A percentile compares a stretch with the other conserved stretches of the same genome.
Evolutionary conservation across 495 filamentous ascomycete species (phyloP).

Genomic region (Letharia lupina): DNA sequence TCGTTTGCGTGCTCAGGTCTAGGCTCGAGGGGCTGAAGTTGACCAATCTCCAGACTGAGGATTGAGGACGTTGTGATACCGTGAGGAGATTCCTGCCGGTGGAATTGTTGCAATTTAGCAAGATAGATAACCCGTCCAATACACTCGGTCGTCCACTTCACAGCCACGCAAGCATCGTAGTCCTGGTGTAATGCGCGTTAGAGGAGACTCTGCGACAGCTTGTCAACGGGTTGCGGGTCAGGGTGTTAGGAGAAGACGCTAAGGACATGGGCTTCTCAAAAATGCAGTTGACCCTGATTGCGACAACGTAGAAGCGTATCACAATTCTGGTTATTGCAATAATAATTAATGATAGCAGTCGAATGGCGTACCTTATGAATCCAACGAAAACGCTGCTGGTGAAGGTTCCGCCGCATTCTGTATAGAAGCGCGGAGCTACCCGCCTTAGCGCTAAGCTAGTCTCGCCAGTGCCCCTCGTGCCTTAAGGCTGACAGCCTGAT

Average conservation of each 20-base stretch:
- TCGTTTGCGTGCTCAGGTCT: background rate
- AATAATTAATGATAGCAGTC: background rate
- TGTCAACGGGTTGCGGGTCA: background rate
- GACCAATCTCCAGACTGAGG: background rate
- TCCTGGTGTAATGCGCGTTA: background rate
- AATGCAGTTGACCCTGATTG: background rate
- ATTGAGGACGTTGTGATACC: background rate
- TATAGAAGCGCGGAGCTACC: constrained; percentile 1
- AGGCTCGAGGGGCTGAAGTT: background rate
- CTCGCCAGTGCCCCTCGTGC: background rate
- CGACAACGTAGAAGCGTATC: background rate
- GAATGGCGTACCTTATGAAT: background rate
- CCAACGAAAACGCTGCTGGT: background rate
- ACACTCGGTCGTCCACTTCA: background rate
- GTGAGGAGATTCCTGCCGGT: background rate
- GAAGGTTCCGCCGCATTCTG: background rate
- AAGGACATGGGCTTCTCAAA: background rate
- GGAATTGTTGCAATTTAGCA: background rate
- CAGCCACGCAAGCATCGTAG: background rate
- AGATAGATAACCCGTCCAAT: background rate
- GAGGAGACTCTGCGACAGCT: background rate
- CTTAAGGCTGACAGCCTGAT: too few relatives aligned
- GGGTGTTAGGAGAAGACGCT: background rate
- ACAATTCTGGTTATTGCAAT: background rate
- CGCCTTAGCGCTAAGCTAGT: background rate